Evolutionary conservation across 345 rosid genomes (phyloP).

Genomic region (Ceriops decandra): DNA sequence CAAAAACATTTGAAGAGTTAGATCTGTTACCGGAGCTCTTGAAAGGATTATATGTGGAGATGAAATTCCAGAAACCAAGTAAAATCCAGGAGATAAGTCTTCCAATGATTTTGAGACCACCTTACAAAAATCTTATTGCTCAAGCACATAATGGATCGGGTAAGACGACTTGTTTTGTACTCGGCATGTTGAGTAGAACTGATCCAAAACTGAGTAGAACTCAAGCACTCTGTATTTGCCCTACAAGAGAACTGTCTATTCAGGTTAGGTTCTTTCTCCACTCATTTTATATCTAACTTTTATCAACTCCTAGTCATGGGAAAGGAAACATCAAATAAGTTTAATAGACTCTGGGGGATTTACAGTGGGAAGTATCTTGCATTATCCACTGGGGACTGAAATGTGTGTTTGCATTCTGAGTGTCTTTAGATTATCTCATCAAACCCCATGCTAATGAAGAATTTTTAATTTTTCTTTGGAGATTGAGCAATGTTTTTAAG

Average conservation of each 20-base stretch:
- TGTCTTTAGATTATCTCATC: too few relatives aligned
- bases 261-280: constrained; percentile 49
- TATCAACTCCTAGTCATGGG: not conserved
- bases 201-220: constrained; percentile 53
- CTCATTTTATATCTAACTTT: not conserved
- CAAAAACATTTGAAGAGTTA: constrained; percentile 74
- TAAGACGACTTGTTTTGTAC: constrained; percentile 93
- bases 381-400: too few relatives aligned
- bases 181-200: constrained; percentile 90
- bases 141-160: constrained; percentile 99
- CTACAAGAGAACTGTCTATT: constrained; percentile 86
- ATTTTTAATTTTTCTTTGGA: not conserved
- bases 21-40: constrained; percentile 67
- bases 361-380: too few relatives aligned
- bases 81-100: constrained; percentile 89
- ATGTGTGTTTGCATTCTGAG: too few relatives aligned
- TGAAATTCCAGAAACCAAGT: constrained; percentile 92
- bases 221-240: constrained; percentile 94
- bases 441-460: too few relatives aligned
- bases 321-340: not conserved
- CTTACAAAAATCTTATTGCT: constrained; percentile 74
- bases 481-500: not conserved
- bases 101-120: constrained; percentile 93
- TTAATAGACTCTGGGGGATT: too few relatives aligned
- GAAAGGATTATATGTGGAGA: constrained; percentile 86